phyloP scores from a whole-genome alignment of 805 yeast species.

The Suhomyces pyralidae region DNA sequence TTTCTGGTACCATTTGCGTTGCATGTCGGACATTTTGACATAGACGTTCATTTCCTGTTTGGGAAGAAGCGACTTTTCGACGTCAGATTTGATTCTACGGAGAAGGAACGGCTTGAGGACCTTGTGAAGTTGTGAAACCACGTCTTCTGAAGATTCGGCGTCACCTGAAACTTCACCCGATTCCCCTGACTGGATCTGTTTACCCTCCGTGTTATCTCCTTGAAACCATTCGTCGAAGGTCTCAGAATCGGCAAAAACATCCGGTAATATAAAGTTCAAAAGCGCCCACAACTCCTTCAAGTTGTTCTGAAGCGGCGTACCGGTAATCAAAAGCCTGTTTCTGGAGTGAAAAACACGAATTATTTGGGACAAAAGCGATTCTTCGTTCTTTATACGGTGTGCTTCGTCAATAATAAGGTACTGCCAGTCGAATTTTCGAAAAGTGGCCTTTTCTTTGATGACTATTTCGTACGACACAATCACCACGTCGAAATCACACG shows the following conservation, averaged over 20 bases:
- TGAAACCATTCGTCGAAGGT: conserved; percentile 75
- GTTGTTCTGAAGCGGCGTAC: conserved; percentile 80
- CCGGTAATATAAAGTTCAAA: conserved; percentile 72
- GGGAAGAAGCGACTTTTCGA: conserved; percentile 74
- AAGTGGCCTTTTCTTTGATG: conserved; percentile 65
- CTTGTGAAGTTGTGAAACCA: conserved; percentile 69
- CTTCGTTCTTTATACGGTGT: conserved; percentile 78
- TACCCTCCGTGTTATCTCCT: conserved; percentile 3
- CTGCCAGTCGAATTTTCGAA: conserved; percentile 69
- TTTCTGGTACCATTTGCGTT: conserved; percentile 71
- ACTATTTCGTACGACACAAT: conserved; percentile 75
- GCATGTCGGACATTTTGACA: conserved; percentile 77
- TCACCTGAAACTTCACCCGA: conserved; percentile 10
- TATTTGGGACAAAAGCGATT: conserved; percentile 67
- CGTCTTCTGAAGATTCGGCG: conserved; percentile 36
- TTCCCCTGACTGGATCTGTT: too few species aligned
- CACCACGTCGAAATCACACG: conserved; percentile 69
- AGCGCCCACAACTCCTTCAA: conserved; percentile 81
- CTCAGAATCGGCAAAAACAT: conserved; percentile 69
- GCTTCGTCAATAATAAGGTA: conserved; percentile 81
- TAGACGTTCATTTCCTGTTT: conserved; percentile 72
- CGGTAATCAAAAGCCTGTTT: conserved; percentile 70
- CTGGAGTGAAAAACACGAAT: conserved; percentile 68
- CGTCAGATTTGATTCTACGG: conserved; percentile 76
- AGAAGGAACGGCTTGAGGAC: conserved; percentile 72